Evolutionary conservation across 2,329 filamentous ascomycete species (phyloP).

Genomic region (Aureobasidium sp.): DNA sequence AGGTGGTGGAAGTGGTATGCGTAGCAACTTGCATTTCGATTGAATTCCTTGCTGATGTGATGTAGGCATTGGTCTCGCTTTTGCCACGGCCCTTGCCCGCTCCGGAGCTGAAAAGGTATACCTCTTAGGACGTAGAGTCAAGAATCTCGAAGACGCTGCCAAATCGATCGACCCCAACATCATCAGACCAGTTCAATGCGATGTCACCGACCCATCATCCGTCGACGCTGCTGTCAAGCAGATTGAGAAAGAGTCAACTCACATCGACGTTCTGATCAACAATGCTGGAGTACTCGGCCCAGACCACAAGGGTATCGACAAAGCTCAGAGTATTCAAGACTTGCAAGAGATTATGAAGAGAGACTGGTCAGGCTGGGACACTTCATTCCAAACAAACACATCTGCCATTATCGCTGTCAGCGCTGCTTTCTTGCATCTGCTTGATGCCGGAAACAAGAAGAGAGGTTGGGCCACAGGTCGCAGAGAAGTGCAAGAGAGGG

Average conservation of each 20-base stretch:
- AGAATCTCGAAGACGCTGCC: conserved; percentile 31
- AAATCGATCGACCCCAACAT: conserved; percentile 26
- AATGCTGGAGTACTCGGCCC: conserved; percentile 33
- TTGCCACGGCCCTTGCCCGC: conserved; percentile 33
- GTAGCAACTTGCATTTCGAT: conserved; percentile 9
- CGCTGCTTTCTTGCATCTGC: conserved; percentile 39
- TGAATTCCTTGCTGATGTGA: not conserved
- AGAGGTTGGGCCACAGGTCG: conserved; percentile 32
- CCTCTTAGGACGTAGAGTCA: conserved; percentile 33
- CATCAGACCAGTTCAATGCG: conserved; percentile 37
- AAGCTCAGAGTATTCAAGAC: conserved; percentile 37
- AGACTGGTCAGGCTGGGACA: conserved; percentile 29
- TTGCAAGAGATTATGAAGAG: conserved; percentile 36
- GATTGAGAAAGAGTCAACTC: conserved; percentile 36
- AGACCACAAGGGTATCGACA: conserved; percentile 33
- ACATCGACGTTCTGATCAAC: conserved; percentile 45
- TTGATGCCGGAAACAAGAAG: conserved; percentile 39
- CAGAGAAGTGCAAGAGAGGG: conserved; percentile 23
- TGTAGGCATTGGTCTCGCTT: conserved; percentile 18
- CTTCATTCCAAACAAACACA: conserved; percentile 38
- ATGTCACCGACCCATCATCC: conserved; percentile 37
- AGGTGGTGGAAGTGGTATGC: conserved; percentile 34
- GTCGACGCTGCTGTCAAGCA: conserved; percentile 35
- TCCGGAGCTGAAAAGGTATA: conserved; percentile 33
- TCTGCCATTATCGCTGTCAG: conserved; percentile 38